Conservation (phyloP, 1,284 basidiomycete species). For the Ceratobasidium sp. region DNA sequence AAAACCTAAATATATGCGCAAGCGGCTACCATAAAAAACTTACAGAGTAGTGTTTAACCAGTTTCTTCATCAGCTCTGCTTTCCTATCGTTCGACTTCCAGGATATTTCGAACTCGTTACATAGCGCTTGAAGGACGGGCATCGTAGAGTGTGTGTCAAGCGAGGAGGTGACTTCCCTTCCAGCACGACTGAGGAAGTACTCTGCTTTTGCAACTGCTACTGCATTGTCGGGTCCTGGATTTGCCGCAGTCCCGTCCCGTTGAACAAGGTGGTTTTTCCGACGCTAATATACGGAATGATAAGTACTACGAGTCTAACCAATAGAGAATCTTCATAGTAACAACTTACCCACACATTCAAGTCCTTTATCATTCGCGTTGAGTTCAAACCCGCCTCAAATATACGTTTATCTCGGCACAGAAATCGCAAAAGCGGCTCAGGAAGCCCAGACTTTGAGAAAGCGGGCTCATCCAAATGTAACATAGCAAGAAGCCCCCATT, state of each 20-base stretch:
- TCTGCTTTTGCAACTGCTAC: no score
- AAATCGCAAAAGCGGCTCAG: neutral
- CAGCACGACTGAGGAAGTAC: no score
- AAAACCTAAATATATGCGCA: no score
- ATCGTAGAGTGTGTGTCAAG: neutral
- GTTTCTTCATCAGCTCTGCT: neutral
- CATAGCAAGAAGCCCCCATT: neutral
- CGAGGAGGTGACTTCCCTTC: no score
- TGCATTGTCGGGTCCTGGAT: no score
- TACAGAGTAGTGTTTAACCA: neutral
- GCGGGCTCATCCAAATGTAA: neutral
- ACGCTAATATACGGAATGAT: neutral
- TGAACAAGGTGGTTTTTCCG: no score
- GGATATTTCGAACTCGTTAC: neutral
- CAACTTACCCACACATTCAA: neutral
- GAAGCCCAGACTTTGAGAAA: neutral
- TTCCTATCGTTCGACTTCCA: conserved; percentile 1
- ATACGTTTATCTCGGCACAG: neutral
- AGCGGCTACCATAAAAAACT: neutral
- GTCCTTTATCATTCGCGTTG: neutral
- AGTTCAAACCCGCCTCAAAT: neutral
- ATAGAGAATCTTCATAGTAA: neutral
- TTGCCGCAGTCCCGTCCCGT: no score
- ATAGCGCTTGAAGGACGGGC: neutral
- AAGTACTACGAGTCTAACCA: neutral